Evolutionary conservation across 805 yeast species (phyloP).

Genomic region (Saccharomycopsis javanensis): DNA sequence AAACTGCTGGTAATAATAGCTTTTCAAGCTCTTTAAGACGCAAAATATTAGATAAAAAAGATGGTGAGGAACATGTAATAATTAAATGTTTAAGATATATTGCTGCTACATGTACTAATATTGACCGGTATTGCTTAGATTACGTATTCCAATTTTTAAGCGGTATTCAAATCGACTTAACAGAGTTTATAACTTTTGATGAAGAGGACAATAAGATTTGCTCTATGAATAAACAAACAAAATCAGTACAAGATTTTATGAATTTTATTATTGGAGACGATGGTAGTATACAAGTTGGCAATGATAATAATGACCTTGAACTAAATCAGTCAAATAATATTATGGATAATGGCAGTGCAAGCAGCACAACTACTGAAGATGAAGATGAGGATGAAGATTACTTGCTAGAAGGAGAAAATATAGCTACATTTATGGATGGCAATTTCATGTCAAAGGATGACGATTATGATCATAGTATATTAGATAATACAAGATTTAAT

Average conservation of each 20-base stretch:
- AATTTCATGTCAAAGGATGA: neutral
- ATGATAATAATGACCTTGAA: neutral
- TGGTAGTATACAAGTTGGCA: neutral
- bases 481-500: neutral
- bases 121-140: constrained; percentile 65
- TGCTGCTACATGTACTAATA: constrained; percentile 43
- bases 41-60: constrained; percentile 51
- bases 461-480: neutral
- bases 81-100: constrained; percentile 43
- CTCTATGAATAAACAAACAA: neutral
- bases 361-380: constrained; percentile 1
- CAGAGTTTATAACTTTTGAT: constrained; percentile 23
- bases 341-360: constrained; percentile 5
- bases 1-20: constrained; percentile 33
- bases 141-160: constrained; percentile 39
- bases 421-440: neutral
- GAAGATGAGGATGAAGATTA: constrained; percentile 20
- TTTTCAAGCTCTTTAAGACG: neutral
- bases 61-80: constrained; percentile 41
- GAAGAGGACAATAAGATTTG: constrained; percentile 17
- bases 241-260: neutral
- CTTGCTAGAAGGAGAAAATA: constrained; percentile 6
- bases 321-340: neutral
- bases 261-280: neutral
- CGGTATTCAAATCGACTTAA: constrained; percentile 64